Evolutionary conservation across 2,329 filamentous ascomycete species (phyloP), one percentile per base, ranked within the genome.

Genomic region (Cladobotryum protrusum): DNA sequence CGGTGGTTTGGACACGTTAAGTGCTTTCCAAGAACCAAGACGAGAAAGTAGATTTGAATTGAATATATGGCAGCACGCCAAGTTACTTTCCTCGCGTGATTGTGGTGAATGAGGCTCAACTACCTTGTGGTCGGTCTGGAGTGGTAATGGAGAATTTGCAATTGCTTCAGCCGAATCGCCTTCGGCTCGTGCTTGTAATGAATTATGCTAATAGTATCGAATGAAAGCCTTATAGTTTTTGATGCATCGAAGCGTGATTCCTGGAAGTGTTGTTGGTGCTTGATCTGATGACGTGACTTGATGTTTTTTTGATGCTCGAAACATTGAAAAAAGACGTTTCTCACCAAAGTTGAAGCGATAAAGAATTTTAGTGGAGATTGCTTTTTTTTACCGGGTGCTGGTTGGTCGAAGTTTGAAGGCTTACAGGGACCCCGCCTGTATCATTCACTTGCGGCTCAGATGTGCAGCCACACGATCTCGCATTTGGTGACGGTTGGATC

Each of bases 361-460:
- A 29, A 29, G 24, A 29, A 29, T 29, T 33, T 42, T 15, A 39
- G 48, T 50, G 48, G 48, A 33, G 48, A 14, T 18, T 3, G 11
- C 12, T 18, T 18, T 15, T 18, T 15, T 43, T 37, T 29, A 29
- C 6, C 6, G 45, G 48, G 43, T 19, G 49, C 40, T 51, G 49
- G 45, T 51, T 51, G 49, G 49, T 17, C 24, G 34, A 13, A 7
- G n/a, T n/a, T 42, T 50, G 33, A 37, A 24, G 14, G n/a, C 17
- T 42, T 50, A 39, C 43, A 24, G 14, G 14, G 47, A 20, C 45
- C 49, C 49, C 47, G 24, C 24, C 24, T 39, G 9, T 24, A 29
- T 47, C 42, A 34, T 44, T 47, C 40, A 51, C 45, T 47, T 51
- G 49, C 34, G 41, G 42, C 34, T 51, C 34, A 51, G 48, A 19